Percentiles rank a stretch among this genome's conserved stretches.
phyloP scores from a whole-genome alignment of 2,329 filamentous ascomycete species.

The Cytospora schulzeri region DNA sequence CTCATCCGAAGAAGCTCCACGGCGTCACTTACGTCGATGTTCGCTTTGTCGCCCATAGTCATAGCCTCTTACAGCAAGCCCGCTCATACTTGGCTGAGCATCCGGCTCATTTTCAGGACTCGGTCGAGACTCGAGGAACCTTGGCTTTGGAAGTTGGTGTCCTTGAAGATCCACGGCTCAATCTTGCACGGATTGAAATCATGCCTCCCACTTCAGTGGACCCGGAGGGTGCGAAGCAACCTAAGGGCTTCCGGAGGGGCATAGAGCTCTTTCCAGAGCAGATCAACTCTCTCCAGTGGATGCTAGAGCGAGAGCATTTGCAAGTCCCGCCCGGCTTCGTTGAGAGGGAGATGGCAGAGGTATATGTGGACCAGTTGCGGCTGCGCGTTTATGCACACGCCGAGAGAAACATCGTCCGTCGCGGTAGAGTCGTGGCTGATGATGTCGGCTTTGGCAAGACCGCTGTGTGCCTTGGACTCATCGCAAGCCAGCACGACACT shows the following conservation, averaged over 20 bases:
- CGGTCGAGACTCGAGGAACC: constrained; percentile 1
- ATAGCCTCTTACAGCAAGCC: constrained; percentile 23
- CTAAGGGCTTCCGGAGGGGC: constrained; percentile 19
- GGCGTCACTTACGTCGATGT: constrained; percentile 17
- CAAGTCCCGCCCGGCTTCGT: background rate
- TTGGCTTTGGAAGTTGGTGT: constrained; percentile 21
- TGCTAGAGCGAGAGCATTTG: constrained; percentile 32
- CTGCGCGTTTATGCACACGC: constrained; percentile 16
- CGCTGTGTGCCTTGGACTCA: constrained; percentile 42
- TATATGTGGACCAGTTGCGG: constrained; percentile 19
- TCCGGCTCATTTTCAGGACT: constrained; percentile 7
- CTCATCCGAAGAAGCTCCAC: background rate
- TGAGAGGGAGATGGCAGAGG: constrained; percentile 45
- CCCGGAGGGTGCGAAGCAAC: background rate
- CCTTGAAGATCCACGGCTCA: constrained; percentile 18
- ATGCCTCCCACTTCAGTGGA: constrained; percentile 3
- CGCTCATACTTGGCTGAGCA: constrained; percentile 20
- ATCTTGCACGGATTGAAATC: background rate
- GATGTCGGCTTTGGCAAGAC: constrained; percentile 51
- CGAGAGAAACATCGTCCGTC: constrained; percentile 23
- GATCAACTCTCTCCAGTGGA: constrained; percentile 32
- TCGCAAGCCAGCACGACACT: constrained; percentile 34
- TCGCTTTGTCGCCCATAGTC: constrained; percentile 16
- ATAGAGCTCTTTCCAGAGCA: constrained; percentile 32
- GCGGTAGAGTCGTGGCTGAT: constrained; percentile 46